Conservation (phyloP, 495 filamentous ascomycete species). For the Tuber indicum region DNA sequence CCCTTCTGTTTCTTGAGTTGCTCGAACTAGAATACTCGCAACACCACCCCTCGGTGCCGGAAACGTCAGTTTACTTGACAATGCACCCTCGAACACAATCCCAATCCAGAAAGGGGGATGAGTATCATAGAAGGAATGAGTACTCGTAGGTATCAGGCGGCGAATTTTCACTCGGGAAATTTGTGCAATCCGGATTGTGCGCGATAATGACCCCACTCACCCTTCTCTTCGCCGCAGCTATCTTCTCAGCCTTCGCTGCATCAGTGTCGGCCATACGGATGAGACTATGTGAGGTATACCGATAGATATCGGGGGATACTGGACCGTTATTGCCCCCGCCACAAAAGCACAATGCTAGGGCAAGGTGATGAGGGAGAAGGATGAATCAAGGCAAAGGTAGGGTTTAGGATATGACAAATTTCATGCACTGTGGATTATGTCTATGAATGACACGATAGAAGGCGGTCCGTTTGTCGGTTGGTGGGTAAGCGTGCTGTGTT, state of each 20-base stretch:
- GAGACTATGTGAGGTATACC: neutral
- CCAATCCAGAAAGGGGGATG: neutral
- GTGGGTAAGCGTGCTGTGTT: neutral
- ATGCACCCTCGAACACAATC: neutral
- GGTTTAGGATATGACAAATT: neutral
- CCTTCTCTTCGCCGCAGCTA: conserved; percentile 39
- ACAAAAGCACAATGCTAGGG: neutral
- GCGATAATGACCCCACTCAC: conserved; percentile 17
- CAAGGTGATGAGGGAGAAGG: neutral
- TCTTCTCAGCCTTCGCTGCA: conserved; percentile 37
- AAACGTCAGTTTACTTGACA: neutral
- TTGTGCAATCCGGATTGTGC: neutral
- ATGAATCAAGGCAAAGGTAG: neutral
- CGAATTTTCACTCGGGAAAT: neutral
- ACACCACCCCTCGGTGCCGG: neutral
- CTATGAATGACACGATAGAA: neutral
- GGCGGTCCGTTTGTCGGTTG: neutral
- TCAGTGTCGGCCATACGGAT: conserved; percentile 22
- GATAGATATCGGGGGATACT: neutral
- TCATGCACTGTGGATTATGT: neutral
- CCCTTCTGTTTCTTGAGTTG: conserved; percentile 37
- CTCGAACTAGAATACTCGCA: conserved; percentile 28
- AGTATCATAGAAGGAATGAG: neutral
- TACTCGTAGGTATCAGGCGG: neutral
- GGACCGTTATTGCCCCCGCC: neutral